Base-by-base conservation (phyloP, 768 basidiomycete species). In the Serendipita sp. region DNA sequence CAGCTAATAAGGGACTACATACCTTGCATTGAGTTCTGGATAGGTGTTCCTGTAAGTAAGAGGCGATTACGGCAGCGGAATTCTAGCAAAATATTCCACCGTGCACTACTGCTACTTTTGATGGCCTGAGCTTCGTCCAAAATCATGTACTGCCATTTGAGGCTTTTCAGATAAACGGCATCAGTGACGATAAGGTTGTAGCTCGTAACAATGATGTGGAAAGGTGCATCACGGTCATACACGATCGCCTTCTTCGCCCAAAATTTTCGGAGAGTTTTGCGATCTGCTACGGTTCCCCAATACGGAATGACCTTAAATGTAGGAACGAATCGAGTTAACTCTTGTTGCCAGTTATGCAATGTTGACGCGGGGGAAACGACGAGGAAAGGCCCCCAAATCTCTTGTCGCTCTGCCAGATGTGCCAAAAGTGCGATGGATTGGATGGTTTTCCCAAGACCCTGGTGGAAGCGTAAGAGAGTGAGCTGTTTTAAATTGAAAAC, bases 11-110 rank as follows among this genome's bases (percentile, higher is more conserved):
- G 40, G 33, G 4, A 3, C 8, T 44, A 66, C 80, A 68, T 66
- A 91, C 94, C 93, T 79, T 98, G 95, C 96, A 99, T 98, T 23
- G 90, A 93, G 73, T 99, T 99, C 73, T 99, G 96, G 66, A 99
- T 97, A 0, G 96, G 96, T 31, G 96, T 99, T 63, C 96, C 96
- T 0, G 96, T 99, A 44, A 99, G 78, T 15, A 99, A 80, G 3
- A 99, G 79, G 48, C 96, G 83, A 74, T 99, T 99, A 63, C 96
- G 83, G 71, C 95, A 98, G 36, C 93, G 91, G 74, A 98, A 92
- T 16, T 91, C 88, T 52, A 99, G 83, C 16, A 98, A 77, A 0
- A 94, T 95, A 75, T 97, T 98, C 96, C 96, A 99, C 46, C 96
- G 81, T 6, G 91, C 88, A 74, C 89, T 92, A 27, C 90, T 83